phyloP scores from a whole-genome alignment of 148 eudicot species.

The Beta vulgaris region DNA sequence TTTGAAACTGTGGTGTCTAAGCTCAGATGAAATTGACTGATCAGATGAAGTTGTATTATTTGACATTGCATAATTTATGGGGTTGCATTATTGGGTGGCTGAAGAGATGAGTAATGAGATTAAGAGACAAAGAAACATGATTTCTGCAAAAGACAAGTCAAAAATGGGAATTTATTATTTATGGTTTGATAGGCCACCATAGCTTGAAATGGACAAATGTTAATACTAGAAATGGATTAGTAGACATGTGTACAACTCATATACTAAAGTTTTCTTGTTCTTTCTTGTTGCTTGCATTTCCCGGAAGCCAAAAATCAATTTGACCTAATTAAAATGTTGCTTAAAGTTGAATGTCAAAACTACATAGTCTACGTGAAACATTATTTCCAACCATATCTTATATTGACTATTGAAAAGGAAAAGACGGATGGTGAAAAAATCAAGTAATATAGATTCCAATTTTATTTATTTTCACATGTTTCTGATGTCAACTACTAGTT shows the following conservation, averaged over 20 bases:
- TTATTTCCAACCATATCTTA: no score
- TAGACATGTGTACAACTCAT: slow-evolving; percentile 24
- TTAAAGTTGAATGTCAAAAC: not conserved
- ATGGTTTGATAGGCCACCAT: slow-evolving; percentile 2
- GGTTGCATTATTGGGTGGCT: not conserved
- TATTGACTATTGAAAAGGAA: not conserved
- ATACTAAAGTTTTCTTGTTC: not conserved
- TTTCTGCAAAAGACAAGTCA: slow-evolving; percentile 5
- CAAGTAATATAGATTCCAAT: no score
- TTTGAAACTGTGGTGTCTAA: not conserved
- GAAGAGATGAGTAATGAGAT: slow-evolving; percentile 1
- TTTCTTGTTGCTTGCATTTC: slow-evolving; percentile 18
- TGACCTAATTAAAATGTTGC: not conserved
- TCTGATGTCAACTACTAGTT: no score
- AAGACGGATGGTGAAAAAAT: not conserved
- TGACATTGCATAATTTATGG: not conserved
- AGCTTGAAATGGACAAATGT: slow-evolving; percentile 5
- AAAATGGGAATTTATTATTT: not conserved
- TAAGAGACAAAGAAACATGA: not conserved
- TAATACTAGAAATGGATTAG: not conserved
- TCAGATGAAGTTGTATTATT: not conserved
- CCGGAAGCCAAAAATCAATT: not conserved
- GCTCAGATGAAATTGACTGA: slow-evolving; percentile 16
- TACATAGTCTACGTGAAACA: not conserved
- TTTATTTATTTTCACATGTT: no score